phyloP scores from a whole-genome alignment of 371 early-diverging fungal species.

The Mortierella sp. region DNA sequence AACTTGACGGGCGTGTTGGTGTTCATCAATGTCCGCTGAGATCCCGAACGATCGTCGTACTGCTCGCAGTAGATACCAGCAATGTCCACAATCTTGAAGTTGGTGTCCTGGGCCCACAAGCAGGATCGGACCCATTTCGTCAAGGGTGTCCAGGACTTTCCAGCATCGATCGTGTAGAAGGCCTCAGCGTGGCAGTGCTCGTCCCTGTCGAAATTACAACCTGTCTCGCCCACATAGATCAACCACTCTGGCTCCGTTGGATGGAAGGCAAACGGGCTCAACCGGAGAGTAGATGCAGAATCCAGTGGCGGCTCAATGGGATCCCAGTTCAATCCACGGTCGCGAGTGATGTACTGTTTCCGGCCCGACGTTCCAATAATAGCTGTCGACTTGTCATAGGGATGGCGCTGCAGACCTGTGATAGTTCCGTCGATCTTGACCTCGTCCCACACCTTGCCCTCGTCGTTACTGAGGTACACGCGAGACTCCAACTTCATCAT shows the following conservation, averaged over 20 bases:
- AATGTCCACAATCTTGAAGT: slow-evolving; percentile 64
- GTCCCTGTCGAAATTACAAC: slow-evolving; percentile 21
- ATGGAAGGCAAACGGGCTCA: slow-evolving; percentile 84
- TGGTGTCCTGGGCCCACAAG: slow-evolving; percentile 77
- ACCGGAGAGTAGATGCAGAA: slow-evolving; percentile 66
- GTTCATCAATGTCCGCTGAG: slow-evolving; percentile 62
- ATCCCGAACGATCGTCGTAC: slow-evolving; percentile 71
- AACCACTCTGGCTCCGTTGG: slow-evolving; percentile 80
- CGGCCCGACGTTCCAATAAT: slow-evolving; percentile 74
- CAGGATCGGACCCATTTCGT: slow-evolving; percentile 83
- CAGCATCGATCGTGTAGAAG: slow-evolving; percentile 79
- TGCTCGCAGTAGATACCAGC: slow-evolving; percentile 80
- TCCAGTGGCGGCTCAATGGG: slow-evolving; percentile 65
- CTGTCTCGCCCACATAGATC: slow-evolving; percentile 78
- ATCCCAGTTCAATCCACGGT: slow-evolving; percentile 77
- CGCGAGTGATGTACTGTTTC: slow-evolving; percentile 74
- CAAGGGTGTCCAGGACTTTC: slow-evolving; percentile 78
- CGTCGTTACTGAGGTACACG: slow-evolving; percentile 78
- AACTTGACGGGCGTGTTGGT: slow-evolving; percentile 64
- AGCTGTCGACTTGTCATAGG: slow-evolving; percentile 73
- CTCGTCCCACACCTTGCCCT: slow-evolving; percentile 81
- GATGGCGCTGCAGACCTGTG: slow-evolving; percentile 74
- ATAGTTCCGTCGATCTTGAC: slow-evolving; percentile 56
- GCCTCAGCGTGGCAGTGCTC: slow-evolving; percentile 64
- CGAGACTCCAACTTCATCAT: slow-evolving; percentile 59